These are phyloP conservation scores for Ogataea philodendri DNA, from an alignment of 805 yeast species.

Conservation along the genomic window DNA sequence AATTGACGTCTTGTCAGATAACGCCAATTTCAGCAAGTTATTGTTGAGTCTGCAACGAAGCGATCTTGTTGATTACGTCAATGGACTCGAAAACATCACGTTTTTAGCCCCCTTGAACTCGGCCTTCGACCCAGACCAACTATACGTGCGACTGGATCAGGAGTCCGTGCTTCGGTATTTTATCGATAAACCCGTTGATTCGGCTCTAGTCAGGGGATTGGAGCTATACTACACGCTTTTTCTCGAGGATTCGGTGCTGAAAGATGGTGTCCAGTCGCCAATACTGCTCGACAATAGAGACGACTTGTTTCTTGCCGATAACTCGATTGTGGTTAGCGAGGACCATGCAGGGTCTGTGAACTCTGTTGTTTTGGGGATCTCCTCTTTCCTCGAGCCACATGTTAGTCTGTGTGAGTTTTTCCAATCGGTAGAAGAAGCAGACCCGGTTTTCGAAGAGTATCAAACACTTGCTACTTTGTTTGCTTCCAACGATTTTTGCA, in stretches of 20 bases:
- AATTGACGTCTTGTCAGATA: slow-evolving; percentile 65
- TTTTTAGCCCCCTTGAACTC: slow-evolving; percentile 79
- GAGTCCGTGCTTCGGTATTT: slow-evolving; percentile 32
- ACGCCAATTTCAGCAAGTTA: slow-evolving; percentile 65
- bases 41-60: slow-evolving; percentile 57
- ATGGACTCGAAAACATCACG: slow-evolving; percentile 60
- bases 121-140: slow-evolving; percentile 47
- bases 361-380: slow-evolving; percentile 66
- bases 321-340: slow-evolving; percentile 50
- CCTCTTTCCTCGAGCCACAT: slow-evolving; percentile 41
- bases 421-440: slow-evolving; percentile 11
- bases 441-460: slow-evolving; percentile 19
- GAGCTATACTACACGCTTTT: slow-evolving; percentile 26
- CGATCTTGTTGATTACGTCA: slow-evolving; percentile 62
- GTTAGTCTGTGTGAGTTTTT: slow-evolving; percentile 38
- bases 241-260: slow-evolving; percentile 21
- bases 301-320: slow-evolving; percentile 37
- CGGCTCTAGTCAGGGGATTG: slow-evolving; percentile 32
- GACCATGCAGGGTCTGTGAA: slow-evolving; percentile 58
- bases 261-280: slow-evolving; percentile 29
- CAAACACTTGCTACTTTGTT: slow-evolving; percentile 23
- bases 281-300: slow-evolving; percentile 34
- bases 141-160: slow-evolving; percentile 12
- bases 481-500: slow-evolving; percentile 21
- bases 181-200: slow-evolving; percentile 33